phyloP scores from a whole-genome alignment of 192 early-diverging fungal genomes.

The Endogone sp. region DNA sequence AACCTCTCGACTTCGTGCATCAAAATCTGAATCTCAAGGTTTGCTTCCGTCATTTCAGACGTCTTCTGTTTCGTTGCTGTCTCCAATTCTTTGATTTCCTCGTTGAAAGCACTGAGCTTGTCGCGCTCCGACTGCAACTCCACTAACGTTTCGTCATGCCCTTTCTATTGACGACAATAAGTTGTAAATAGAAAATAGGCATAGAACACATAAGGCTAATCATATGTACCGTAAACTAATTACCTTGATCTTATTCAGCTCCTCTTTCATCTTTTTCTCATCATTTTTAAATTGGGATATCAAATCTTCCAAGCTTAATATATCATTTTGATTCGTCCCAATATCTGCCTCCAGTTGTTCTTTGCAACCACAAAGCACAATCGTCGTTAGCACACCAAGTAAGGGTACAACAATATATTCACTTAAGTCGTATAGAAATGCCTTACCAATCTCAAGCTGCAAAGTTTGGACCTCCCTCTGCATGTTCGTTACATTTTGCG shows the following conservation, averaged over 20 bases:
- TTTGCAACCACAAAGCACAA: constrained; percentile 9
- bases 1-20: constrained; percentile 72
- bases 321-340: constrained; percentile 31
- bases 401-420: not conserved
- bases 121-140: constrained; percentile 61
- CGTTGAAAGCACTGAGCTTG: constrained; percentile 69
- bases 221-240: too few species aligned
- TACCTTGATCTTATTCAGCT: not conserved
- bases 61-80: constrained; percentile 61
- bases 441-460: constrained; percentile 61
- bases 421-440: constrained; percentile 1
- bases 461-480: constrained; percentile 62
- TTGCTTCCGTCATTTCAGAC: constrained; percentile 58
- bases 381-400: not conserved
- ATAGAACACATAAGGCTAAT: too few species aligned
- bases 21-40: constrained; percentile 79
- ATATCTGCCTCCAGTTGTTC: constrained; percentile 56
- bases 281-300: constrained; percentile 4
- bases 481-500: constrained; percentile 53
- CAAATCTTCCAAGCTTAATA: constrained; percentile 20
- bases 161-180: too few species aligned
- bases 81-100: constrained; percentile 72
- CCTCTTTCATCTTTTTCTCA: constrained; percentile 11
- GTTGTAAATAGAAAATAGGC: too few species aligned
- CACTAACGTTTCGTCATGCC: constrained; percentile 46